Conservation (phyloP, 768 basidiomycete species). For the Pleurotus eryngii region DNA sequence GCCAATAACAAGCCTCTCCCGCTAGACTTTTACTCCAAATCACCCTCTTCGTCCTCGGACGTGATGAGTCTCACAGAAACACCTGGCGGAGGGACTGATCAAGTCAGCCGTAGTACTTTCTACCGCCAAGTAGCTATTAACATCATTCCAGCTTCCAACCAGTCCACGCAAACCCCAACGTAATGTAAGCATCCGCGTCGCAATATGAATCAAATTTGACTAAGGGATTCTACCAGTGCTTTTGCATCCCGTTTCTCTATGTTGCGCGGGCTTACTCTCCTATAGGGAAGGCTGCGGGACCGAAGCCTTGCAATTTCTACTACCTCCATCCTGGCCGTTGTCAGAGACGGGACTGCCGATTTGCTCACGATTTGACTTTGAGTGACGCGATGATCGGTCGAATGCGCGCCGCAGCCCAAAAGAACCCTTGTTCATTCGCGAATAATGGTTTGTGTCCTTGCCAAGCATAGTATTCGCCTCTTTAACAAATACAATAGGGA, state of each 20-base stretch:
- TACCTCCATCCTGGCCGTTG: conserved; percentile 24
- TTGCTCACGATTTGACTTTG: conserved; percentile 35
- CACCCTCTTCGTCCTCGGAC: background rate
- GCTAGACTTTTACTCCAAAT: background rate
- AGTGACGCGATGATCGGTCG: conserved; percentile 28
- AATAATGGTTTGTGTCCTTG: conserved; percentile 29
- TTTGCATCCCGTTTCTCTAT: background rate
- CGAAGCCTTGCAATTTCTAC: conserved; percentile 37
- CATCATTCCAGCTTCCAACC: background rate
- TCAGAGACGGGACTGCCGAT: conserved; percentile 23
- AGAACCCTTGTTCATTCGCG: conserved; percentile 32
- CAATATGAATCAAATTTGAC: background rate
- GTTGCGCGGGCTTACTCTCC: background rate
- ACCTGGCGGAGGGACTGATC: background rate
- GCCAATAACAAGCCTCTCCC: background rate
- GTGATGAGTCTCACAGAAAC: background rate
- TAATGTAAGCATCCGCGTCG: background rate
- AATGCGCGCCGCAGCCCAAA: conserved; percentile 36
- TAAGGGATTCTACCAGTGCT: background rate
- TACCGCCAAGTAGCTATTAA: background rate
- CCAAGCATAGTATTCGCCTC: background rate
- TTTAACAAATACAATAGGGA: conserved; percentile 17
- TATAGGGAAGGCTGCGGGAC: background rate
- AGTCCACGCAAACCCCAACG: background rate
- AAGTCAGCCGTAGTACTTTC: background rate